Conservation (phyloP, 352 stramenopile species). For the Phytophthora constricta region DNA sequence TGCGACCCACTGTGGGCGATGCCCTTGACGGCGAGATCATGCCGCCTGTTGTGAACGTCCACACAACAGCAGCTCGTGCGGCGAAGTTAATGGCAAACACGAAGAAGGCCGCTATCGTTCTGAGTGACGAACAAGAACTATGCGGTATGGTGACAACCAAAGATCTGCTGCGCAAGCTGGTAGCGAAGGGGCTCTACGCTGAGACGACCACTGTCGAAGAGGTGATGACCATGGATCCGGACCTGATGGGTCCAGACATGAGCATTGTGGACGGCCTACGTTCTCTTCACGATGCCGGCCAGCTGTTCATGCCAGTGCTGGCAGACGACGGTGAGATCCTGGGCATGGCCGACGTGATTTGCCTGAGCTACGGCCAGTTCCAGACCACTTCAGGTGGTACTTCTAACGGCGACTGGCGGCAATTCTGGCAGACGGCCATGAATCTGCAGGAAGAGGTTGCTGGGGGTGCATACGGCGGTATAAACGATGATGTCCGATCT, state of each 20-base stretch:
- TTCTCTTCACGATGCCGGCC: conserved; percentile 83
- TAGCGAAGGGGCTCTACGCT: conserved; percentile 80
- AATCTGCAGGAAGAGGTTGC: conserved; percentile 85
- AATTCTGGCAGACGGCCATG: conserved; percentile 91
- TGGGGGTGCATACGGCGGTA: conserved; percentile 68
- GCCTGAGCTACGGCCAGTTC: conserved; percentile 89
- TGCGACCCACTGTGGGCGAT: conserved; percentile 81
- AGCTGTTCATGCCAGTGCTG: conserved; percentile 88
- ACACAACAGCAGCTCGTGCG: conserved; percentile 71
- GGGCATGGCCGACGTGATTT: conserved; percentile 89
- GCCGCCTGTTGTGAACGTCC: conserved; percentile 77
- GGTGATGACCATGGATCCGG: conserved; percentile 87
- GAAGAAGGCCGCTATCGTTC: conserved; percentile 87
- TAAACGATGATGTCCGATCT: conserved; percentile 74
- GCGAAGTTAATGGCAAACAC: conserved; percentile 87
- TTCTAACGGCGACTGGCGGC: conserved; percentile 82
- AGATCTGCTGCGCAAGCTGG: conserved; percentile 86
- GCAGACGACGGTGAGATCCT: conserved; percentile 80
- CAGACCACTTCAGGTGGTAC: conserved; percentile 75
- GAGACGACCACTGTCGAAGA: conserved; percentile 82
- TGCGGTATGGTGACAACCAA: conserved; percentile 88
- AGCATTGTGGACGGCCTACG: conserved; percentile 87
- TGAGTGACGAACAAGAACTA: conserved; percentile 69
- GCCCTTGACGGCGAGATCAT: conserved; percentile 84
- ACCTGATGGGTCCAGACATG: conserved; percentile 74